Conservation (phyloP, 1,139 yeast genomes). For the Geotrichum fermentans region DNA sequence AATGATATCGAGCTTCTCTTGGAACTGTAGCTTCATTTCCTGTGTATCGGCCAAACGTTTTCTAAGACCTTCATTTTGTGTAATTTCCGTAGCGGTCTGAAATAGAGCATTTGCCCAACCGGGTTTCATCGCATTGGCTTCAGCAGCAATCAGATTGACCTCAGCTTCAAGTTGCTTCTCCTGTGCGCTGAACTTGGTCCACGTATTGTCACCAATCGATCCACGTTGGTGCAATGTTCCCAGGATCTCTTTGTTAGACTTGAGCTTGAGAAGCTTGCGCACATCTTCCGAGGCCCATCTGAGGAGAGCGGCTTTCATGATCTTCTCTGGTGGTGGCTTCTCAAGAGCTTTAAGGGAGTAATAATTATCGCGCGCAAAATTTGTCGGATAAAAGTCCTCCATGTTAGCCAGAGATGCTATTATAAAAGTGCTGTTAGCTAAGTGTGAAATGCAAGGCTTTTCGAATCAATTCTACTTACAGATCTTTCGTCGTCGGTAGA, state of each 20-base stretch:
- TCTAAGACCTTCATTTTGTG: constrained; percentile 85
- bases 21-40: constrained; percentile 28
- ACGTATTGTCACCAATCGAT: constrained; percentile 82
- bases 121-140: constrained; percentile 65
- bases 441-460: background rate
- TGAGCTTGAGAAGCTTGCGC: constrained; percentile 61
- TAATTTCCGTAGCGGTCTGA: constrained; percentile 79
- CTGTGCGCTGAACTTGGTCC: constrained; percentile 73
- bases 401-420: constrained; percentile 7
- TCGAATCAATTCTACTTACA: constrained; percentile 23
- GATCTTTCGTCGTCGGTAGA: constrained; percentile 60
- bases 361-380: constrained; percentile 56
- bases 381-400: constrained; percentile 15
- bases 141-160: constrained; percentile 68
- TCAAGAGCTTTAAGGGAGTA: constrained; percentile 49
- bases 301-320: constrained; percentile 77
- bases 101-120: constrained; percentile 80
- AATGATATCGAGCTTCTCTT: constrained; percentile 21
- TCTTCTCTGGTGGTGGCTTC: constrained; percentile 73
- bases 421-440: background rate
- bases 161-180: constrained; percentile 76
- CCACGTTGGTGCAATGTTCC: constrained; percentile 78
- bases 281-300: constrained; percentile 71
- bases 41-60: constrained; percentile 69
- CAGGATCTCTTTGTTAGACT: constrained; percentile 66